phyloP scores from a whole-genome alignment of 441 rosid genomes.

The Dalechampia spathulata region DNA sequence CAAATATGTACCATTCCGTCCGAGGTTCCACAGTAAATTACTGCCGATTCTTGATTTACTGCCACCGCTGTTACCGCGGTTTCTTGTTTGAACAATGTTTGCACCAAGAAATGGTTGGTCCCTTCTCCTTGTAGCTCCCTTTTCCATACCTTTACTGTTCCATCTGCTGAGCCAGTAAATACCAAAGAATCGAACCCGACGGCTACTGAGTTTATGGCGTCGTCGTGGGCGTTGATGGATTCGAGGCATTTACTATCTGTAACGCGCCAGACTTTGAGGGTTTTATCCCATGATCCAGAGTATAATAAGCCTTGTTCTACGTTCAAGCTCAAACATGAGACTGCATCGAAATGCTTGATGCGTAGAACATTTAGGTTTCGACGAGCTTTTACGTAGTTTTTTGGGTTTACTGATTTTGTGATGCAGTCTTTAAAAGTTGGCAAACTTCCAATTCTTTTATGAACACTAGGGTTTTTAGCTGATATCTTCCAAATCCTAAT shows the following conservation, averaged over 20 bases:
- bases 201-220: slow-evolving; percentile 66
- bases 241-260: slow-evolving; percentile 63
- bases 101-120: slow-evolving; percentile 69
- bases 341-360: slow-evolving; percentile 67
- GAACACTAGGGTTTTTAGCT: slow-evolving; percentile 26
- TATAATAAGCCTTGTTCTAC: slow-evolving; percentile 56
- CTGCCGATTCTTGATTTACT: slow-evolving; percentile 37
- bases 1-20: slow-evolving; percentile 75
- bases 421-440: slow-evolving; percentile 58
- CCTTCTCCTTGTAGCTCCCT: slow-evolving; percentile 68
- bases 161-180: slow-evolving; percentile 88
- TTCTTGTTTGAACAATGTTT: slow-evolving; percentile 65
- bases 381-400: slow-evolving; percentile 53
- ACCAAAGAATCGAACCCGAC: slow-evolving; percentile 71
- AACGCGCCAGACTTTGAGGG: slow-evolving; percentile 76
- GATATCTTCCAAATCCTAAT: slow-evolving; percentile 76
- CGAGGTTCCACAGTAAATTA: slow-evolving; percentile 75
- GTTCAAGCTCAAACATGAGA: slow-evolving; percentile 66
- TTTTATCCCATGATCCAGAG: slow-evolving; percentile 90
- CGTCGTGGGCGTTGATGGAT: slow-evolving; percentile 73
- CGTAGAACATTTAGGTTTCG: slow-evolving; percentile 40
- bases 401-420: slow-evolving; percentile 50
- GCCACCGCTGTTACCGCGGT: slow-evolving; percentile 73
- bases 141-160: slow-evolving; percentile 79
- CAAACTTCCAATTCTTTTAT: slow-evolving; percentile 59